A percentile compares a stretch with the other conserved stretches of the same genome.
Conservation (phyloP, 2,329 filamentous ascomycete genomes). For the Chaetomium sp. region DNA sequence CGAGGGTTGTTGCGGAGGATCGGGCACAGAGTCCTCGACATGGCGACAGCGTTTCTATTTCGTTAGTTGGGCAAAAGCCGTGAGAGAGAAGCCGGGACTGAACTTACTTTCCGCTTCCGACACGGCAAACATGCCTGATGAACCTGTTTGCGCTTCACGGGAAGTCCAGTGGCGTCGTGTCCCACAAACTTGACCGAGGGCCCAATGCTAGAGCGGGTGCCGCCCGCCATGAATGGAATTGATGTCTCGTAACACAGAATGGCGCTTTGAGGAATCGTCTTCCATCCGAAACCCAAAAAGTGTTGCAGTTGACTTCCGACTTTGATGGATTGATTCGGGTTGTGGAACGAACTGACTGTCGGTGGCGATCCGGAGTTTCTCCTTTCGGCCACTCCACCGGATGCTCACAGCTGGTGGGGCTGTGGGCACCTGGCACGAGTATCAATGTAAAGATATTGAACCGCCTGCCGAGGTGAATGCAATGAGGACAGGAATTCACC, state of each 20-base stretch:
- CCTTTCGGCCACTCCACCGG: slow-evolving; percentile 7
- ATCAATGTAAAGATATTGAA: too few relatives aligned
- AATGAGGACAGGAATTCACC: too few relatives aligned
- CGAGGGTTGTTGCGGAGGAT: not conserved
- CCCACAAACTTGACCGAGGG: slow-evolving; percentile 48
- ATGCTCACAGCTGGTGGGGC: too few relatives aligned
- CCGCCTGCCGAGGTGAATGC: too few relatives aligned
- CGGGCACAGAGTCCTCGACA: not conserved
- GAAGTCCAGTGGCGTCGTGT: slow-evolving; percentile 47
- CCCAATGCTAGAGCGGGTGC: slow-evolving; percentile 12
- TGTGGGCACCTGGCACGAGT: too few relatives aligned
- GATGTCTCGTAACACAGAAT: not conserved
- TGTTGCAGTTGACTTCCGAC: not conserved
- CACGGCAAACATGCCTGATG: slow-evolving; percentile 51
- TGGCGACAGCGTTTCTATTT: slow-evolving; percentile 11
- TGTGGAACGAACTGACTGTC: not conserved
- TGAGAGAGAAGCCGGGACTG: not conserved
- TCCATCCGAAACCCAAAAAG: too few relatives aligned
- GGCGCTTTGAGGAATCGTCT: not conserved
- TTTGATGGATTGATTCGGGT: not conserved
- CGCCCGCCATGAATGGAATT: not conserved
- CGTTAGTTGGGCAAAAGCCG: not conserved
- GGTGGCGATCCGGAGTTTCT: slow-evolving; percentile 9
- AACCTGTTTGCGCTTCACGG: slow-evolving; percentile 54
- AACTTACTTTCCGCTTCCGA: slow-evolving; percentile 46